These are phyloP conservation scores for Mycogone perniciosa DNA, from an alignment of 2,329 filamentous ascomycete genomes.

Conservation along the genomic window DNA sequence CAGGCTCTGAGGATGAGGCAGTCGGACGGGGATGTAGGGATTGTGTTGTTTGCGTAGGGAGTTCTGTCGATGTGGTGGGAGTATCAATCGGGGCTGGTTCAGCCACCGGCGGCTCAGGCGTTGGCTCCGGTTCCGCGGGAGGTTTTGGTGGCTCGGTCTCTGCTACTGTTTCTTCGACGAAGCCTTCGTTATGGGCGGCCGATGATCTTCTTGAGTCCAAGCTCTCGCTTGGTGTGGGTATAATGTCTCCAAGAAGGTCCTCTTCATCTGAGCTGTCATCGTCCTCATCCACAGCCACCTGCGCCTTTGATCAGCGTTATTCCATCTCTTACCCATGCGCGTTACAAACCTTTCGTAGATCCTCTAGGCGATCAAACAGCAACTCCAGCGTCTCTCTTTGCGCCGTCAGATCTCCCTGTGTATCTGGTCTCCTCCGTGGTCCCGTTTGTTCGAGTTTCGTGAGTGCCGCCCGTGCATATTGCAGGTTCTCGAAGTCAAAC, in stretches of 20 bases:
- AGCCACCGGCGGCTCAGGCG: constrained; percentile 12
- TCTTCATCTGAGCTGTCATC: constrained; percentile 47
- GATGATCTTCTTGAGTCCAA: constrained; percentile 34
- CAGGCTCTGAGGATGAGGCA: constrained; percentile 14
- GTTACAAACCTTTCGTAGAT: constrained; percentile 54
- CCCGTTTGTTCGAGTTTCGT: constrained; percentile 66
- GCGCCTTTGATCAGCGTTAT: constrained; percentile 10
- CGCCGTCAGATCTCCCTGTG: constrained; percentile 56
- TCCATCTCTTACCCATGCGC: too few relatives aligned
- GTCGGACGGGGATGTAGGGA: constrained; percentile 29
- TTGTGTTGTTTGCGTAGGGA: constrained; percentile 29
- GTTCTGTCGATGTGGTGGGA: constrained; percentile 12
- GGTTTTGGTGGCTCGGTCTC: constrained; percentile 44
- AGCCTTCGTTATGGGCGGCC: constrained; percentile 18
- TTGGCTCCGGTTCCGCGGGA: constrained; percentile 15
- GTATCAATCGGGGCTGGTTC: constrained; percentile 6
- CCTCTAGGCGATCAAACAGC: constrained; percentile 59
- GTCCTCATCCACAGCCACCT: constrained; percentile 30
- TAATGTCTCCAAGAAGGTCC: constrained; percentile 50
- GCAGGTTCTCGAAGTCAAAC: constrained; percentile 51
- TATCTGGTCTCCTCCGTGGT: constrained; percentile 49
- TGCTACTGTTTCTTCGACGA: constrained; percentile 22
- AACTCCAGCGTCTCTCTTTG: constrained; percentile 62
- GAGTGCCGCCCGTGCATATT: constrained; percentile 63
- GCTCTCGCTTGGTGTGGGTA: constrained; percentile 50